Evolutionary conservation across 345 rosid species (phyloP).

Genomic region (Anacardium occidentale): DNA sequence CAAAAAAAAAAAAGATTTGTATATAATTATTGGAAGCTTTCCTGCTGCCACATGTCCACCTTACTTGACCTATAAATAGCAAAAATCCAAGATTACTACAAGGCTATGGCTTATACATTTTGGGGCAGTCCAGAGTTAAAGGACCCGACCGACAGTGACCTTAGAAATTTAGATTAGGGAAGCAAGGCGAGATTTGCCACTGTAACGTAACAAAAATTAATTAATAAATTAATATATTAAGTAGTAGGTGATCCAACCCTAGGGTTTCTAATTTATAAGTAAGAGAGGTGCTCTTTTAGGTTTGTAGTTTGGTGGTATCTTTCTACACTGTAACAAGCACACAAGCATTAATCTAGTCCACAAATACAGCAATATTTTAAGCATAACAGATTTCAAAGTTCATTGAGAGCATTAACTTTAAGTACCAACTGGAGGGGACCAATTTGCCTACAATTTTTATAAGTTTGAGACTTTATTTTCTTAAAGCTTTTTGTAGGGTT

Average conservation of each 20-base stretch:
- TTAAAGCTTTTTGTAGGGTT: slow-evolving; percentile 21
- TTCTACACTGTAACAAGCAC: slow-evolving; percentile 20
- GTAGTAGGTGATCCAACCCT: slow-evolving; percentile 30
- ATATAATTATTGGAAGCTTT: slow-evolving; percentile 2
- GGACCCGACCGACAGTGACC: slow-evolving; percentile 1
- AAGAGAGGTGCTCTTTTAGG: slow-evolving; percentile 27
- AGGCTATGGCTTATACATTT: neutral
- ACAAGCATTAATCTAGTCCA: slow-evolving; percentile 49
- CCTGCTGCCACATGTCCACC: slow-evolving; percentile 9
- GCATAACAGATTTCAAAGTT: slow-evolving; percentile 22
- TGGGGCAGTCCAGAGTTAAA: slow-evolving; percentile 5
- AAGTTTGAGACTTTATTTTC: slow-evolving; percentile 13
- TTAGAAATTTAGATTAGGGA: slow-evolving; percentile 6
- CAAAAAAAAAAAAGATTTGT: slow-evolving; percentile 16
- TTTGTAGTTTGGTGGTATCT: slow-evolving; percentile 29
- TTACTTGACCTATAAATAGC: neutral
- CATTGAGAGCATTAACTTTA: slow-evolving; percentile 33
- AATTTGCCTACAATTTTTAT: slow-evolving; percentile 24
- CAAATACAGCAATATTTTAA: slow-evolving; percentile 32
- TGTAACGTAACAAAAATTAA: slow-evolving; percentile 12
- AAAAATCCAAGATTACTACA: neutral
- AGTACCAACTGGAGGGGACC: slow-evolving; percentile 32
- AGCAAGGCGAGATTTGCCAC: neutral
- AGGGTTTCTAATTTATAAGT: slow-evolving; percentile 17
- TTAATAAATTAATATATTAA: slow-evolving; percentile 5